Evolutionary conservation across 2,329 filamentous ascomycete species (phyloP), one percentile per base, ranked within the genome.

Genomic region (Chaetothyriales sp.): DNA sequence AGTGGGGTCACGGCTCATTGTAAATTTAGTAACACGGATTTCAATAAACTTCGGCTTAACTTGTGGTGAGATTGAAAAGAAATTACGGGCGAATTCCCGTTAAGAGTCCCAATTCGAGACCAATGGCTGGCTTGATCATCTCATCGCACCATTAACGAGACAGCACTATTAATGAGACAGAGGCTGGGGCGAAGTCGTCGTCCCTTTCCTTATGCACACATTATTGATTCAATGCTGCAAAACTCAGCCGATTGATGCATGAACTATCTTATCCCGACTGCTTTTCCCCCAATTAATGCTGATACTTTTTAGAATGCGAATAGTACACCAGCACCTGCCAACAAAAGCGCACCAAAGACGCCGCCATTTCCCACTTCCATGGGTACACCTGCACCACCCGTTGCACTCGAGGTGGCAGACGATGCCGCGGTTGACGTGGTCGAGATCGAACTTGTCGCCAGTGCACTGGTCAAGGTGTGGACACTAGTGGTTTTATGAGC

Each of bases 311-410:
- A 60, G 52, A 60, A 44, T 5, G 54, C 55, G 25, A 60, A 52
- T 22, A 56, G 29, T 40, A 54, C 57, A 18, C 51, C 44, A 5
- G 51, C 58, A 44, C 51, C 58, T n/a, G 50, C 55, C 15, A 53
- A 15, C 33, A 40, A 40, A 15, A 15, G 10, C 33, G 13, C 33
- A 15, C 33, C 44, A 9, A 56, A 44, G 37, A 59, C 22, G 37
- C 56, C 55, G 9, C 53, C 57, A 22, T 47, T 49, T 44, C 53
- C 58, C 13, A 51, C 54, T 22, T 52, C 49, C 13, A 57, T n/a
- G 9, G 50, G 50, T 13, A 43, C 48, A 18, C 55, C 58, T 18
- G 50, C 57, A 19, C 58, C 58, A 46, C 10, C 15, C 13, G 4
- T 13, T 2, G 50, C 46, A 47, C 54, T 57, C 9, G 52, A 25